Evolutionary conservation across 2,329 filamentous ascomycete genomes (phyloP).

Genomic region (Aspergillus glaucus): DNA sequence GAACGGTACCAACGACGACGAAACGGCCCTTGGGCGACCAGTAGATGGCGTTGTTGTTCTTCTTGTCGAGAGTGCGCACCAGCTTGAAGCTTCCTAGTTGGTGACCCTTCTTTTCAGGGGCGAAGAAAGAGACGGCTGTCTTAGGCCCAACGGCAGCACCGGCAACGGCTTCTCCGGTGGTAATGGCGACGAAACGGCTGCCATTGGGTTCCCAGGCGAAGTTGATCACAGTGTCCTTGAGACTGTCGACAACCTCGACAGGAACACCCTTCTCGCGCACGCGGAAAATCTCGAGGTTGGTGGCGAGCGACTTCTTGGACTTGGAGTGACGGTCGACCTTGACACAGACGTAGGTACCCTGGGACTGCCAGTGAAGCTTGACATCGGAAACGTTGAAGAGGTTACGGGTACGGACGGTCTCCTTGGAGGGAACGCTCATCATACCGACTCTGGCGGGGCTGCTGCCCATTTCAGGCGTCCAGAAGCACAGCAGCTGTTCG

Average conservation of each 20-base stretch:
- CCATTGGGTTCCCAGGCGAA: slow-evolving; percentile 99
- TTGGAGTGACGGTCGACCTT: slow-evolving; percentile 99
- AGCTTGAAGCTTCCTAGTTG: slow-evolving; percentile 91
- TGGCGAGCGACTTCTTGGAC: slow-evolving; percentile 96
- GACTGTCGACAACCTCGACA: slow-evolving; percentile 92
- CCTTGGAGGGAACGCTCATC: slow-evolving; percentile 93
- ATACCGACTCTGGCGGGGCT: slow-evolving; percentile 95
- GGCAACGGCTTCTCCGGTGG: slow-evolving; percentile 73
- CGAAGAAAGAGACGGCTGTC: slow-evolving; percentile 93
- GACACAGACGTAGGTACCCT: slow-evolving; percentile 88
- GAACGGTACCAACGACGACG: slow-evolving; percentile 86
- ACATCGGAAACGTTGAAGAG: slow-evolving; percentile 97
- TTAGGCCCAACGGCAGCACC: slow-evolving; percentile 82
- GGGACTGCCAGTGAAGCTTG: slow-evolving; percentile 98
- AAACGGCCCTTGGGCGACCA: slow-evolving; percentile 96
- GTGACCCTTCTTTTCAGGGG: slow-evolving; percentile 87
- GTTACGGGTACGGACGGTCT: slow-evolving; percentile 89
- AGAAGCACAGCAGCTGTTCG: slow-evolving; percentile 96
- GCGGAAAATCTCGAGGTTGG: slow-evolving; percentile 97
- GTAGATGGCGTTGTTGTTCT: slow-evolving; percentile 99
- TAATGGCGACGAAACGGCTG: slow-evolving; percentile 95
- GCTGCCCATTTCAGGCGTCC: slow-evolving; percentile 96
- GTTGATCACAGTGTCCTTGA: slow-evolving; percentile 99
- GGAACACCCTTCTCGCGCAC: slow-evolving; percentile 96
- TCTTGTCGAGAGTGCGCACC: slow-evolving; percentile 92